A percentile compares a stretch with the other conserved stretches of the same genome.
Conservation (phyloP, 208 protist genomes). For the Trypanosoma platydactyli region DNA sequence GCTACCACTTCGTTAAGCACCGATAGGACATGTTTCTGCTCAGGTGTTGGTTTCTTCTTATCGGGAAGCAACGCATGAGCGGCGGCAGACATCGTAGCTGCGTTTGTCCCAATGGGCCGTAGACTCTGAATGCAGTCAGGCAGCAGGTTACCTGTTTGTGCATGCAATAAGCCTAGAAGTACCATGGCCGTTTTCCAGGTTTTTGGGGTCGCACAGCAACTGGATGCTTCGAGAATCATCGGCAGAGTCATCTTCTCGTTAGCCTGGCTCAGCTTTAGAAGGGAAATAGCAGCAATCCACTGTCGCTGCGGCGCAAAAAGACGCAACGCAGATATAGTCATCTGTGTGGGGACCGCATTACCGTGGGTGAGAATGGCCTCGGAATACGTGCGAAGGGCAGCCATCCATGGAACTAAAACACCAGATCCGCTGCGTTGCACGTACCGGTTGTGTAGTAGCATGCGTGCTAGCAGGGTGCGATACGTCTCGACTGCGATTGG, state of each 20-base stretch:
- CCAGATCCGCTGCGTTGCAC: slow-evolving; percentile 35
- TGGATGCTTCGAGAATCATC: slow-evolving; percentile 74
- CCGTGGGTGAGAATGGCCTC: slow-evolving; percentile 76
- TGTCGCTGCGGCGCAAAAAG: slow-evolving; percentile 71
- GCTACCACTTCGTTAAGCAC: slow-evolving; percentile 69
- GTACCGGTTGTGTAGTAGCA: slow-evolving; percentile 79
- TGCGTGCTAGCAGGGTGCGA: slow-evolving; percentile 69
- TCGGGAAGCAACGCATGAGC: slow-evolving; percentile 38
- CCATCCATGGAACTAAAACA: slow-evolving; percentile 53
- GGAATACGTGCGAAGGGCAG: slow-evolving; percentile 56
- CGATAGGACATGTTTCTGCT: slow-evolving; percentile 53
- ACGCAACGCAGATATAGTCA: slow-evolving; percentile 66
- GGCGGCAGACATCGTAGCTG: slow-evolving; percentile 24
- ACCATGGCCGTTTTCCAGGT: slow-evolving; percentile 55
- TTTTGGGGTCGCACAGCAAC: slow-evolving; percentile 49
- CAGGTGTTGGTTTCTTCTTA: slow-evolving; percentile 30
- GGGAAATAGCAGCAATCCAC: slow-evolving; percentile 48
- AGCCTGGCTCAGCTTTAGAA: slow-evolving; percentile 62
- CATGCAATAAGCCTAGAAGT: slow-evolving; percentile 63
- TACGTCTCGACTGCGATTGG: slow-evolving; percentile 55
- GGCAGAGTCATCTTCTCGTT: slow-evolving; percentile 72
- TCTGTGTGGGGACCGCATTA: slow-evolving; percentile 45
- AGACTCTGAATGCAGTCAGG: slow-evolving; percentile 65
- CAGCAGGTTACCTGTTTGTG: slow-evolving; percentile 55
- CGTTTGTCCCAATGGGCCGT: slow-evolving; percentile 51